These are phyloP conservation scores for Picea glauca DNA, from an alignment of 75 land plant genomes.

Conservation along the genomic window DNA sequence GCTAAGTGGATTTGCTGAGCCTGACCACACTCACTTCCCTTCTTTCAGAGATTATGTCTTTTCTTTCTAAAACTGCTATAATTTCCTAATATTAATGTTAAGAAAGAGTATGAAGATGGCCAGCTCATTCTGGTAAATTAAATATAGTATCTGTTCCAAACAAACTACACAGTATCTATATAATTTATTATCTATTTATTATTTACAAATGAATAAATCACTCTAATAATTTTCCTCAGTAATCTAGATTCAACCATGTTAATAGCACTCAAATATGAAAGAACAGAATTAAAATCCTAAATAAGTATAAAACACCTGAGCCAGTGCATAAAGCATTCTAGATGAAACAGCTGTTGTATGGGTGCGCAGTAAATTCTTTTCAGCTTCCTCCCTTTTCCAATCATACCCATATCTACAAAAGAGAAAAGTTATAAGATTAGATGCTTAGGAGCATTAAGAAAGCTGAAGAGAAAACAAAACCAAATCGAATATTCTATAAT, in stretches of 20 bases:
- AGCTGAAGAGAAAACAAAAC: background rate
- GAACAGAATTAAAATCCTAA: background rate
- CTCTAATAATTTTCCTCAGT: too few species aligned
- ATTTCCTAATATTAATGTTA: too few species aligned
- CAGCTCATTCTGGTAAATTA: too few species aligned
- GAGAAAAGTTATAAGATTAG: slow-evolving; percentile 3
- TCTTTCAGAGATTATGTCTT: too few species aligned
- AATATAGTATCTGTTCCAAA: too few species aligned
- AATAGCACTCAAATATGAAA: background rate
- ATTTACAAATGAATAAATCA: too few species aligned
- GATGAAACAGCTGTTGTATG: slow-evolving; percentile 98
- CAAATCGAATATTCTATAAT: background rate
- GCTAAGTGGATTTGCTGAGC: too few species aligned
- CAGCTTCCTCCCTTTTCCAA: slow-evolving; percentile 96
- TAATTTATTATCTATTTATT: too few species aligned
- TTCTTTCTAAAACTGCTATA: too few species aligned
- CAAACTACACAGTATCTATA: too few species aligned
- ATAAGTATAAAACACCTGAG: slow-evolving; percentile 43
- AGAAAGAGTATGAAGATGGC: too few species aligned
- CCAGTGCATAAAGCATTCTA: slow-evolving; percentile 87
- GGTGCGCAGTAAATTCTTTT: slow-evolving; percentile 87
- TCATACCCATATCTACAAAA: slow-evolving; percentile 75
- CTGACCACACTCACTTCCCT: too few species aligned
- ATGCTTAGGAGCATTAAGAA: background rate
- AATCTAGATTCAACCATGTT: background rate